Evolutionary conservation across 768 basidiomycete species (phyloP), one percentile per base, ranked within the genome.

Genomic region (Tricholomella constricta): DNA sequence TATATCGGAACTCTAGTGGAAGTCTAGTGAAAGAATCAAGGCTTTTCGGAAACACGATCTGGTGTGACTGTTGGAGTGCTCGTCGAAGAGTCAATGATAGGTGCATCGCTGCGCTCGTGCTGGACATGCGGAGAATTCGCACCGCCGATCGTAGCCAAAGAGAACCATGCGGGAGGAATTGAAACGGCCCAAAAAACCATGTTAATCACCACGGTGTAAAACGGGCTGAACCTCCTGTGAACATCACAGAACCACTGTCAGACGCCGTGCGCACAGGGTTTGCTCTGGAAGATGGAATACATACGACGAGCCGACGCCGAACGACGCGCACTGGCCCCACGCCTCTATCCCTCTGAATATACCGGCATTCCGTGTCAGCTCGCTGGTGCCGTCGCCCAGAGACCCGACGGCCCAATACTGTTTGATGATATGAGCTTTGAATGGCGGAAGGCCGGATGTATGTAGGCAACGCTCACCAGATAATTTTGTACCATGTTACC

Each of bases 331-430:
- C 38, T 63, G 56, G 17, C 58, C 55, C 56, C 53, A 62, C 4
- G 62, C 53, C 36, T 61, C 59, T 26, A 59, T 35, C 9, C 59
- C 59, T 20, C 52, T 38, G 6, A 64, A 47, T 20, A 62, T 37
- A 6, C 57, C 55, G 3, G 63, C 51, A n/a, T 55, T 51, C 26
- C 63, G 59, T 14, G 61, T 59, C 25, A 59, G 36, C 41, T 61
- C 57, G 15, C 45, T 56, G 4, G 51, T 59, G 14, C 60, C 60
- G 25, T 58, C 55, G 43, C 52, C 41, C 25, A 62, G 38, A 6
- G 53, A 61, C 25, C 59, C 57, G 9, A 61, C 52, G n/a, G 53
- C 36, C 62, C 57, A 63, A 26, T 63, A 58, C 59, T 60, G 23
- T 26, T 17, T 4, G n/a, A 50, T 14, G 10, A 29, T 7, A 29